phyloP scores from a whole-genome alignment of 306 rosid genomes.

The Nissolia schottii region DNA sequence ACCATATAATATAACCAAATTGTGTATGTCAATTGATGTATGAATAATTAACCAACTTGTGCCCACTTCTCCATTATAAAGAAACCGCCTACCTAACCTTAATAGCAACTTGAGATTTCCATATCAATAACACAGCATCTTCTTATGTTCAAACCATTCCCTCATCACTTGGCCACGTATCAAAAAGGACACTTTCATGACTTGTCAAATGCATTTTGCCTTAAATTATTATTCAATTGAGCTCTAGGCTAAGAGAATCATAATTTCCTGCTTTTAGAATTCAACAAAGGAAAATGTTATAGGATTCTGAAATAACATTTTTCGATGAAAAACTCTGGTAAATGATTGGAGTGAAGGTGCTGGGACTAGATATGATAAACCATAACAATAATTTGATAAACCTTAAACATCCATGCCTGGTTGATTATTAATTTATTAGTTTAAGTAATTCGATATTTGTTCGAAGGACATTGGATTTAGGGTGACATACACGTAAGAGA shows the following conservation, averaged over 20 bases:
- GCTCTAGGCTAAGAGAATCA: not conserved
- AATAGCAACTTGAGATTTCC: constrained; percentile 1
- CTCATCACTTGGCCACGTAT: not conserved
- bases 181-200: constrained; percentile 4
- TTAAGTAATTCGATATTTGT: too few relatives aligned
- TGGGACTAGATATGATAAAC: not conserved
- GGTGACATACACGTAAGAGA: too few relatives aligned
- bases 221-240: not conserved
- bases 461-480: too few relatives aligned
- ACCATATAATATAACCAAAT: not conserved
- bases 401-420: too few relatives aligned
- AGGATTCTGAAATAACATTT: not conserved
- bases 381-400: not conserved
- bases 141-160: constrained; percentile 32
- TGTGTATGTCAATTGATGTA: not conserved
- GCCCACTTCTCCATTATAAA: not conserved
- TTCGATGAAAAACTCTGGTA: not conserved
- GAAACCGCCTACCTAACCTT: too few relatives aligned
- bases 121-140: constrained; percentile 5
- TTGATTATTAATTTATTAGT: too few relatives aligned
- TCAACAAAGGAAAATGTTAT: not conserved
- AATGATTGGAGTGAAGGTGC: not conserved
- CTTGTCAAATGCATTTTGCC: not conserved
- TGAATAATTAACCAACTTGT: not conserved
- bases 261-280: not conserved